phyloP scores from a whole-genome alignment of 2,329 filamentous ascomycete species.

The Aspergillus floridensis region DNA sequence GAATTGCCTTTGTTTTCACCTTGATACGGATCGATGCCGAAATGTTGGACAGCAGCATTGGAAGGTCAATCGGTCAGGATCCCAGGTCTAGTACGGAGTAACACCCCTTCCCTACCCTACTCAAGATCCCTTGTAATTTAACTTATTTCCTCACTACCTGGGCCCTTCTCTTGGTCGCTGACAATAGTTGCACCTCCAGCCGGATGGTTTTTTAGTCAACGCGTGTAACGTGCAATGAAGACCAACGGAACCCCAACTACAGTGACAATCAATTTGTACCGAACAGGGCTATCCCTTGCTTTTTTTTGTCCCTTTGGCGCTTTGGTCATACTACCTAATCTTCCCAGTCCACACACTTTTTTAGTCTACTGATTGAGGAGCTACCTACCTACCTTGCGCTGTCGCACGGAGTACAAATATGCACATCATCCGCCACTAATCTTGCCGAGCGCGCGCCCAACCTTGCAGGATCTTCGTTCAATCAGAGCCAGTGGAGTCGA shows the following conservation, averaged over 20 bases:
- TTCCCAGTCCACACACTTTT: neutral
- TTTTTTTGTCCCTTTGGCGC: neutral
- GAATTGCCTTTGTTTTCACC: too few relatives aligned
- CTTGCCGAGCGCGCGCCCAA: neutral
- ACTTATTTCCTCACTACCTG: too few relatives aligned
- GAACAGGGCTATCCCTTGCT: slow-evolving; percentile 19
- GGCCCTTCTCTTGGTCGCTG: neutral
- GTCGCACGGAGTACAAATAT: slow-evolving; percentile 6
- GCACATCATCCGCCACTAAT: slow-evolving; percentile 8
- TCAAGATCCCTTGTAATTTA: too few relatives aligned
- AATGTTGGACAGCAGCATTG: too few relatives aligned
- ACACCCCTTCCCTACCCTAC: too few relatives aligned
- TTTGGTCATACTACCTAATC: slow-evolving; percentile 1
- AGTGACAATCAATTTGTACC: slow-evolving; percentile 1
- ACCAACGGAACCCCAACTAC: neutral
- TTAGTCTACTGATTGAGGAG: neutral
- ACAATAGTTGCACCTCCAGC: neutral
- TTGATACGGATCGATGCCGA: too few relatives aligned
- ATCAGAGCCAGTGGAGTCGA: neutral
- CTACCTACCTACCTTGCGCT: neutral
- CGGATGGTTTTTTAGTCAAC: neutral
- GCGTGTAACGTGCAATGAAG: neutral
- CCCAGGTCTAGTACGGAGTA: too few relatives aligned
- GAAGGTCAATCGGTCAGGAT: too few relatives aligned
- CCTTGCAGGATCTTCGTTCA: slow-evolving; percentile 10